Evolutionary conservation across 208 protist genomes (phyloP).

Genomic region (Crithidia brevicula): DNA sequence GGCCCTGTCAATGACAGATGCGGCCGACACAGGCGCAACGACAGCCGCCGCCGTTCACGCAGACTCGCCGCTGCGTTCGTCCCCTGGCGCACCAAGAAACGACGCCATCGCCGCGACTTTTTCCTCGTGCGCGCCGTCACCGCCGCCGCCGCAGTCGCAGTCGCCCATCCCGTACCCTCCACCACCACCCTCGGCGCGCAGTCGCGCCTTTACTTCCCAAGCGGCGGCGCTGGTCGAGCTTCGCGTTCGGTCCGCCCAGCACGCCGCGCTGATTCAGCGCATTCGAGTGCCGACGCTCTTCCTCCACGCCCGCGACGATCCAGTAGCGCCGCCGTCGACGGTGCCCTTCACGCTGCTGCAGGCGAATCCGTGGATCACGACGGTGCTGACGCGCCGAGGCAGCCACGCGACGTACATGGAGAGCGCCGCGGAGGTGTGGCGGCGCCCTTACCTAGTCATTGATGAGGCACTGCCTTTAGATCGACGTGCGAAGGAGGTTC

Average conservation of each 20-base stretch:
- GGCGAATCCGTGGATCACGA: slow-evolving; percentile 38
- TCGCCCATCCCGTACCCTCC: slow-evolving; percentile 21
- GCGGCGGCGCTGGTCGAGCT: slow-evolving; percentile 40
- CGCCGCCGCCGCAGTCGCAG: slow-evolving; percentile 4
- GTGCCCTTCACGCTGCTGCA: slow-evolving; percentile 39
- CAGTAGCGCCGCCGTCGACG: slow-evolving; percentile 36
- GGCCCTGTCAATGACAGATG: no score
- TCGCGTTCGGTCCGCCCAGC: slow-evolving; percentile 32
- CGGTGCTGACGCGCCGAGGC: slow-evolving; percentile 57
- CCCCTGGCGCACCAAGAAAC: background rate
- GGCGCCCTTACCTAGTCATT: slow-evolving; percentile 22
- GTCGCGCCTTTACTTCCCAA: slow-evolving; percentile 12
- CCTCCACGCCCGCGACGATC: slow-evolving; percentile 48
- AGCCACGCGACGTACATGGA: slow-evolving; percentile 52
- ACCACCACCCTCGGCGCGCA: slow-evolving; percentile 1
- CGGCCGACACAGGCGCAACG: no score
- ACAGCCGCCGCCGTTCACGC: no score
- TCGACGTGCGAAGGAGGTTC: no score
- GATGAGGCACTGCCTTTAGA: background rate
- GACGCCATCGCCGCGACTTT: background rate
- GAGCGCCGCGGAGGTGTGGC: slow-evolving; percentile 22
- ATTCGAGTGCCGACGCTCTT: slow-evolving; percentile 45
- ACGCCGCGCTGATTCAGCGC: slow-evolving; percentile 37
- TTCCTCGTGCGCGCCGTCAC: background rate
- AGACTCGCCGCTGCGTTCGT: no score